These are phyloP conservation scores for Amesomyces nigricolor DNA, from an alignment of 2,329 filamentous ascomycete species.

Conservation along the genomic window DNA sequence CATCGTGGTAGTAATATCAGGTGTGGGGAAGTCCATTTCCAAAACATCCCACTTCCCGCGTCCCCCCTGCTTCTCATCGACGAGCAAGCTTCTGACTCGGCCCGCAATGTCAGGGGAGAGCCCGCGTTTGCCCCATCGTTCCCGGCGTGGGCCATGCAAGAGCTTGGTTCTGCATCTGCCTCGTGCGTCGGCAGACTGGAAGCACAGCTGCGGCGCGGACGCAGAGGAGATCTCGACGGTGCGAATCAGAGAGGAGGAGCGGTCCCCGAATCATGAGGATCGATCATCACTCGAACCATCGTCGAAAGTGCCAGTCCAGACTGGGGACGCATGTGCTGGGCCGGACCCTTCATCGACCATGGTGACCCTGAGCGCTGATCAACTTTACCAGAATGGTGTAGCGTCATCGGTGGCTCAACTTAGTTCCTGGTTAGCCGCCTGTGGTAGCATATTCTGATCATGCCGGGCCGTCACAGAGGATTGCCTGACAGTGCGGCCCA, in stretches of 20 bases:
- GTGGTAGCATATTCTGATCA: too few species aligned
- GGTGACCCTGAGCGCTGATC: conserved; percentile 6
- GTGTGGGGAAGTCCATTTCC: conserved; percentile 12
- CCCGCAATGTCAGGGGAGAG: conserved; percentile 5
- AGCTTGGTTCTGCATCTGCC: background rate
- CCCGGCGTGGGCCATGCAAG: too few species aligned
- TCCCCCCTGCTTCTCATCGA: conserved; percentile 1
- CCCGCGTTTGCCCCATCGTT: background rate
- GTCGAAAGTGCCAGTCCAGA: background rate
- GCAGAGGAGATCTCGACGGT: background rate
- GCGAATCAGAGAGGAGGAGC: background rate
- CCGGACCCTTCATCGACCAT: background rate
- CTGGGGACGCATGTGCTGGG: conserved; percentile 5
- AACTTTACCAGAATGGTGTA: background rate
- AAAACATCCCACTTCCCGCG: conserved; percentile 12
- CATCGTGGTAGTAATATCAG: conserved; percentile 11
- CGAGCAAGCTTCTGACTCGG: background rate
- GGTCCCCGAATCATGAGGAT: too few species aligned
- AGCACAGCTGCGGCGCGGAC: conserved; percentile 7
- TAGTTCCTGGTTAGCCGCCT: background rate
- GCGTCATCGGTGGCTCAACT: background rate
- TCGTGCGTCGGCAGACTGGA: conserved; percentile 2
- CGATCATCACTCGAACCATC: too few species aligned
- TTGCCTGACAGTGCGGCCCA: too few species aligned
- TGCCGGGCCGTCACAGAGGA: too few species aligned